phyloP scores from a whole-genome alignment of 225 moss, liverwort and hornwort genomes.

The Marchantia paleacea region DNA sequence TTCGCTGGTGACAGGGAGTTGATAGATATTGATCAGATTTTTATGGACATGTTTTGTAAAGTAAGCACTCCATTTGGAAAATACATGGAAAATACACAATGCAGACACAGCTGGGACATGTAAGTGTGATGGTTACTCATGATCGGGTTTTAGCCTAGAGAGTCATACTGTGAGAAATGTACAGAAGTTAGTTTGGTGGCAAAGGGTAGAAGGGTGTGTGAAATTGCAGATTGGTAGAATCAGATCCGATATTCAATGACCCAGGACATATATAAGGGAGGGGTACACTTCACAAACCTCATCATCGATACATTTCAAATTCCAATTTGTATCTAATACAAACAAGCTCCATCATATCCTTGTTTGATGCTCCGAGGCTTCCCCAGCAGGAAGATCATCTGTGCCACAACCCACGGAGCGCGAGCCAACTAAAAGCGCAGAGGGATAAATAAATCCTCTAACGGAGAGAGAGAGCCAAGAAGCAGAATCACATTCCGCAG shows the following conservation, averaged over 20 bases:
- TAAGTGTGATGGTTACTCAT: too few species aligned
- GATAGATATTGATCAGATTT: too few species aligned
- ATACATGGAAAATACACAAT: too few species aligned
- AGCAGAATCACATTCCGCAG: conserved; percentile 7
- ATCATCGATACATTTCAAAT: conserved; percentile 9
- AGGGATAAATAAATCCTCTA: background rate
- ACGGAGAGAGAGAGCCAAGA: background rate
- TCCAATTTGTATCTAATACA: conserved; percentile 1
- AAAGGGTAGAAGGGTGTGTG: background rate
- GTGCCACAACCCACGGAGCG: background rate
- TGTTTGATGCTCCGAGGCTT: conserved; percentile 10
- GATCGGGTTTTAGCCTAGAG: too few species aligned
- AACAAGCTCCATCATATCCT: conserved; percentile 1
- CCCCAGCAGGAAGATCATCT: background rate
- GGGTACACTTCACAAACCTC: background rate
- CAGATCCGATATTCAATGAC: background rate
- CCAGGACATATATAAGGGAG: background rate
- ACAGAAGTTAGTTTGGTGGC: background rate
- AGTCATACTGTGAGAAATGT: too few species aligned
- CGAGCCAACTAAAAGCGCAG: background rate
- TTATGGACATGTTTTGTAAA: too few species aligned
- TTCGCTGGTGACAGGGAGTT: too few species aligned
- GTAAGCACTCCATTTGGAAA: too few species aligned
- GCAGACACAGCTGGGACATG: too few species aligned
- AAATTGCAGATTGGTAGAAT: background rate